Evolutionary conservation across 495 filamentous ascomycete species (phyloP).

Genomic region (Stereocaulon alpinum): DNA sequence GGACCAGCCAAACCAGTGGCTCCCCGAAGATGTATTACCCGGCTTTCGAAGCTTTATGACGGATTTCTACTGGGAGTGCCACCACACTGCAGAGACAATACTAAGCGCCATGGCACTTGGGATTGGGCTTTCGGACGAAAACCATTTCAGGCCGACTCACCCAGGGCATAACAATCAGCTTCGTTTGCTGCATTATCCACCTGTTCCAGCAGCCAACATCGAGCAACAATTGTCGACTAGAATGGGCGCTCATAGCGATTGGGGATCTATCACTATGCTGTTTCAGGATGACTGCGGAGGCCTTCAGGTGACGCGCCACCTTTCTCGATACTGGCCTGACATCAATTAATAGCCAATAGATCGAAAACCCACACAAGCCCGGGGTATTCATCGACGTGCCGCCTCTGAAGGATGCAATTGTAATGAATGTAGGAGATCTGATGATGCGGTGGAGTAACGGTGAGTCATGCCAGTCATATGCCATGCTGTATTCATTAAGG

Average conservation of each 20-base stretch:
- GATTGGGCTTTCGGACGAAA: slow-evolving; percentile 40
- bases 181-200: slow-evolving; percentile 56
- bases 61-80: slow-evolving; percentile 46
- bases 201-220: slow-evolving; percentile 39
- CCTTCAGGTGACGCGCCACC: slow-evolving; percentile 24
- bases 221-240: slow-evolving; percentile 37
- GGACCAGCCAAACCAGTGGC: slow-evolving; percentile 55
- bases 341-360: slow-evolving; percentile 22
- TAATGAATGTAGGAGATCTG: slow-evolving; percentile 59
- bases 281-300: slow-evolving; percentile 46
- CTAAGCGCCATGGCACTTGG: slow-evolving; percentile 44
- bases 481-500: not conserved
- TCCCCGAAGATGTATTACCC: slow-evolving; percentile 45
- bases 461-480: slow-evolving; percentile 20
- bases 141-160: slow-evolving; percentile 43
- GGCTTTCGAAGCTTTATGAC: slow-evolving; percentile 51
- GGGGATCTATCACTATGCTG: slow-evolving; percentile 40
- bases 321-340: not conserved
- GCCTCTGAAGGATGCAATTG: slow-evolving; percentile 47
- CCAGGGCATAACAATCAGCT: slow-evolving; percentile 52
- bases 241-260: slow-evolving; percentile 46
- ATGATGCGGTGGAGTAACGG: slow-evolving; percentile 54
- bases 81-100: slow-evolving; percentile 35
- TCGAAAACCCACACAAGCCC: slow-evolving; percentile 42
- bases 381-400: slow-evolving; percentile 43